phyloP scores from a whole-genome alignment of 805 yeast genomes.

The Wickerhamia fluorescens region DNA sequence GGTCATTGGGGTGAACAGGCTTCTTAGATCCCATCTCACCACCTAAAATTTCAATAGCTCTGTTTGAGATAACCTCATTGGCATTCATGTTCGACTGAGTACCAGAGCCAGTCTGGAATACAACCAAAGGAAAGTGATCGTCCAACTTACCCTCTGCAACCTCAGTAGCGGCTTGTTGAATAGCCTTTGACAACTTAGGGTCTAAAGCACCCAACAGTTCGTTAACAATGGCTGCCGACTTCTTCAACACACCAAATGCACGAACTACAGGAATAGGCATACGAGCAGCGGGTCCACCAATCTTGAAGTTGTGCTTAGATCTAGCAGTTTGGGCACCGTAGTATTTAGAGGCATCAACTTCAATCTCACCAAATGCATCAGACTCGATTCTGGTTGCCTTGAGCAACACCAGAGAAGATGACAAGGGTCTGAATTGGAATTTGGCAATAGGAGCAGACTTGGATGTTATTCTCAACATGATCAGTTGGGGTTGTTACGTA shows the following conservation, averaged over 20 bases:
- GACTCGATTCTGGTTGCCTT: constrained; percentile 60
- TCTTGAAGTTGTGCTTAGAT: constrained; percentile 88
- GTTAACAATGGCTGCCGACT: constrained; percentile 91
- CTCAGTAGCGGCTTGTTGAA: constrained; percentile 91
- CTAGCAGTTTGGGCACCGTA: constrained; percentile 99
- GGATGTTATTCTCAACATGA: constrained; percentile 23
- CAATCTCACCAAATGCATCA: constrained; percentile 96
- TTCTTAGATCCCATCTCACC: constrained; percentile 86
- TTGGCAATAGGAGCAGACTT: constrained; percentile 9
- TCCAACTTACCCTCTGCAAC: constrained; percentile 86
- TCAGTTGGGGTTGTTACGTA: constrained; percentile 1
- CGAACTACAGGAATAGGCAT: constrained; percentile 87
- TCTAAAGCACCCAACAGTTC: constrained; percentile 72
- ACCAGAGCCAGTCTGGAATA: constrained; percentile 98
- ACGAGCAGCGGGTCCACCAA: constrained; percentile 85
- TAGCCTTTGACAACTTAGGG: constrained; percentile 75
- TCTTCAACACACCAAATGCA: constrained; percentile 91
- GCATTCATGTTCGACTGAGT: constrained; percentile 99
- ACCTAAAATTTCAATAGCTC: constrained; percentile 94
- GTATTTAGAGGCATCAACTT: constrained; percentile 78
- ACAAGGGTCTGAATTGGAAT: constrained; percentile 18
- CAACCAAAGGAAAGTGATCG: constrained; percentile 96
- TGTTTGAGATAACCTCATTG: constrained; percentile 95
- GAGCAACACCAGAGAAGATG: constrained; percentile 14
- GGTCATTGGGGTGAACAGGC: constrained; percentile 98